Percentiles rank a stretch among this genome's conserved stretches.
These are phyloP conservation scores for Ascodesmis nigricans DNA, from an alignment of 495 filamentous ascomycete species.

Conservation along the genomic window DNA sequence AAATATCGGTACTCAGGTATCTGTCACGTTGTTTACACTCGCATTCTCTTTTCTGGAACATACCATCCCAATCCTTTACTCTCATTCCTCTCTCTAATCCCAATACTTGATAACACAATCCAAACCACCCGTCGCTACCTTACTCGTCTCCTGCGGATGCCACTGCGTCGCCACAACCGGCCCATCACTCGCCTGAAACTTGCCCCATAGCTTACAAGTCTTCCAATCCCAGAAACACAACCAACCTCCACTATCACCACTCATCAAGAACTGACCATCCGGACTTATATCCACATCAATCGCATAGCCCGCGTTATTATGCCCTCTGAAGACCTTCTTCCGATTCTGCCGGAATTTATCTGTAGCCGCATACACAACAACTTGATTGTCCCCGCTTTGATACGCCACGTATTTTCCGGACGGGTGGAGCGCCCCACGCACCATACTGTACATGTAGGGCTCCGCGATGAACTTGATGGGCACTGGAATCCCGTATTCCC, in stretches of 20 bases:
- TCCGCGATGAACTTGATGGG: constrained; percentile 81
- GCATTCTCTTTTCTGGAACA: too few relatives aligned
- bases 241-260: constrained; percentile 66
- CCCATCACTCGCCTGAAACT: constrained; percentile 60
- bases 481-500: constrained; percentile 84
- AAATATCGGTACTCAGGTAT: too few relatives aligned
- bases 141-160: constrained; percentile 89
- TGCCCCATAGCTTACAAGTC: constrained; percentile 94
- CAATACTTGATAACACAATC: constrained; percentile 83
- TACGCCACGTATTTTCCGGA: constrained; percentile 81
- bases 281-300: constrained; percentile 75
- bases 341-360: constrained; percentile 94
- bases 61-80: too few relatives aligned
- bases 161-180: constrained; percentile 66
- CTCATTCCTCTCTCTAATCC: constrained; percentile 48
- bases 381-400: constrained; percentile 84
- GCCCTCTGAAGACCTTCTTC: constrained; percentile 87
- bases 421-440: constrained; percentile 58
- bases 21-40: too few relatives aligned
- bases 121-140: constrained; percentile 74
- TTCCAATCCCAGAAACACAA: constrained; percentile 98
- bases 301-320: constrained; percentile 85
- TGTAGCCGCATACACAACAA: constrained; percentile 76
- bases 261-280: constrained; percentile 69
- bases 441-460: constrained; percentile 88